Evolutionary conservation across 352 stramenopile species (phyloP), one percentile per base, ranked within the genome.

Genomic region (Globisporangium cystogenes): DNA sequence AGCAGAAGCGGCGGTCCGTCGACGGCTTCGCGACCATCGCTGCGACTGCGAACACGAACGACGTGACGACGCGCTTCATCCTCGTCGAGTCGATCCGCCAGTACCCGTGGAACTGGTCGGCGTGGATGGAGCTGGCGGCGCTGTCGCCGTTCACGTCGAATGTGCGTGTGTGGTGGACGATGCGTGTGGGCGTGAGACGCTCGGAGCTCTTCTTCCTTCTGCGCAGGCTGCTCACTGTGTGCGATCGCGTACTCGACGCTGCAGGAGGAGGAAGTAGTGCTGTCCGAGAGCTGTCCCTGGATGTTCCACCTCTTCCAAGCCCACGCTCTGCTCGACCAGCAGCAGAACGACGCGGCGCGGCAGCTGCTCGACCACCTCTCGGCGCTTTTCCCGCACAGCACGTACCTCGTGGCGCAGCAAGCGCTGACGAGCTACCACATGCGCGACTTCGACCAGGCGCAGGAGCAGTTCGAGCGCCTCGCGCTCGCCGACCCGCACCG

Each of bases 31-130:
- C 50, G 24, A 59, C 26, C 36, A 43, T 48, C 53, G 21, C 55
- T 5, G 57, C 57, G 7, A 56, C 37, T 1, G 51, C 52, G 2
- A 46, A 58, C 35, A 72, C 59, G 39, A 75, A 77, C 51, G 68
- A 76, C 44, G 70, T 81, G 21, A 78, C 76, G 11, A 89, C 78
- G 21, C 76, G 78, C 35, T 72, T 74, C 48, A 78, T 93, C 18
- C 60, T 93, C 7, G 46, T 88, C 40, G 77, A 82, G 51, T 89
- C 83, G 2, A 86, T 94, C 47, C 69, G 67, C 12, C 57, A 62
- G 11, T 92, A 86, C 51, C 84, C 84, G 16, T 94, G 73, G 73
- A 98, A 98, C 72, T 99, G 96, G 96, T 98, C 92, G 35, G 95
- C 95, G 12, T 99, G 96, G 96, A 93, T 98, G 64, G 96, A 99